These are phyloP conservation scores for Lentinula aciculospora DNA, from an alignment of 768 basidiomycete genomes.

Conservation along the genomic window DNA sequence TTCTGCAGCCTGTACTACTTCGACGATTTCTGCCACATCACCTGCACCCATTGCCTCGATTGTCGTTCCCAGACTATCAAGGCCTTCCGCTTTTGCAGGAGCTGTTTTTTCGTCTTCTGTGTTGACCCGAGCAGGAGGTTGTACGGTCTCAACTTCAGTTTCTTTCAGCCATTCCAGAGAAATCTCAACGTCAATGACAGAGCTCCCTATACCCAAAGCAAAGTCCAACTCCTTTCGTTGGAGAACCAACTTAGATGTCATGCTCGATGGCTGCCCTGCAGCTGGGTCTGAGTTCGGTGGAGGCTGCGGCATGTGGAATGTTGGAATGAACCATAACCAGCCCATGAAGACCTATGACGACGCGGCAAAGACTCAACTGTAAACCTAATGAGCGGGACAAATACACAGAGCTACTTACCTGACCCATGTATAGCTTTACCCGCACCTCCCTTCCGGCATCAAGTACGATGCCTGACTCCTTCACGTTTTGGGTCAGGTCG, in stretches of 20 bases:
- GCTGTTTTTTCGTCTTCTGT: slow-evolving; percentile 14
- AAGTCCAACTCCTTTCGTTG: slow-evolving; percentile 71
- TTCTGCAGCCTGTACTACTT: slow-evolving; percentile 27
- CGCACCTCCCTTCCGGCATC: slow-evolving; percentile 66
- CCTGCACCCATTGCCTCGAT: slow-evolving; percentile 22
- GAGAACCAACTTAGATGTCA: slow-evolving; percentile 35
- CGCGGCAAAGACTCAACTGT: background rate
- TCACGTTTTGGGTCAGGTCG: slow-evolving; percentile 26
- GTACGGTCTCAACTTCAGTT: slow-evolving; percentile 13
- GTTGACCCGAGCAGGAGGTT: slow-evolving; percentile 21
- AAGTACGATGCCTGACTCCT: slow-evolving; percentile 45
- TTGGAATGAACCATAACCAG: slow-evolving; percentile 85
- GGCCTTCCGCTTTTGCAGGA: slow-evolving; percentile 20
- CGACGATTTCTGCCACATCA: slow-evolving; percentile 19
- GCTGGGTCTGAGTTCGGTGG: slow-evolving; percentile 20
- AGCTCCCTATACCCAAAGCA: slow-evolving; percentile 64
- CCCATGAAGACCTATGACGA: slow-evolving; percentile 67
- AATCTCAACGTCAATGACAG: slow-evolving; percentile 63
- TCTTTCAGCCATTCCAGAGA: slow-evolving; percentile 43
- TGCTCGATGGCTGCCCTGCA: background rate
- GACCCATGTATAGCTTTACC: slow-evolving; percentile 67
- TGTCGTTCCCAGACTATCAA: slow-evolving; percentile 23
- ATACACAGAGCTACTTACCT: slow-evolving; percentile 31
- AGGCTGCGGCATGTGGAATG: slow-evolving; percentile 68
- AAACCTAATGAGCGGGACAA: background rate